A percentile compares a stretch with the other conserved stretches of the same genome.
phyloP scores from a whole-genome alignment of 192 early-diverging fungal species.

The Rhizophagus sp. region DNA sequence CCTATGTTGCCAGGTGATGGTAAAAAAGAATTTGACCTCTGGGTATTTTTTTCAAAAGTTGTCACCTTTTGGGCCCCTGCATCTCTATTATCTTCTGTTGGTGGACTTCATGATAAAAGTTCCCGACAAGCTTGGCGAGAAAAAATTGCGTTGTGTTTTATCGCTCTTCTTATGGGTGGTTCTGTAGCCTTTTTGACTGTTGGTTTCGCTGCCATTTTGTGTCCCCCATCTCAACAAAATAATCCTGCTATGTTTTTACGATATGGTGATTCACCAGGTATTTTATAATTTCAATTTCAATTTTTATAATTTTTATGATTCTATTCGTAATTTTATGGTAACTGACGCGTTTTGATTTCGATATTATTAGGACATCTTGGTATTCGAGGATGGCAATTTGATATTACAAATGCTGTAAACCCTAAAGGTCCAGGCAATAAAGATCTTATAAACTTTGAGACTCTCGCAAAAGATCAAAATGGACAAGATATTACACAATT shows the following conservation, averaged over 20 bases:
- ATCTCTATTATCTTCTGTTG: constrained; percentile 53
- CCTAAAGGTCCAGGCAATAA: neutral
- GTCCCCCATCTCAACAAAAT: constrained; percentile 33
- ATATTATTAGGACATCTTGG: constrained; percentile 18
- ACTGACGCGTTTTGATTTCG: neutral
- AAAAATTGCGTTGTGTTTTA: constrained; percentile 66
- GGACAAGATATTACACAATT: constrained; percentile 59
- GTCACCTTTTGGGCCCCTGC: constrained; percentile 64
- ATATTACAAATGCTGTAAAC: neutral
- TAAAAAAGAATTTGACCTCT: constrained; percentile 41
- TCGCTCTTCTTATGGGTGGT: constrained; percentile 69
- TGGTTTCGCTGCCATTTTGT: constrained; percentile 47
- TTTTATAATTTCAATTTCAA: neutral
- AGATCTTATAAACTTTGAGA: neutral
- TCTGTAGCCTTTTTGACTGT: constrained; percentile 75
- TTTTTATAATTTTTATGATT: neutral
- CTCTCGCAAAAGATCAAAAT: constrained; percentile 30
- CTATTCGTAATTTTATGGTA: neutral
- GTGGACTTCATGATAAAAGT: constrained; percentile 51
- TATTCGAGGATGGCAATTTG: constrained; percentile 23
- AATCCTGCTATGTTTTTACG: constrained; percentile 38
- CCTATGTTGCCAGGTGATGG: constrained; percentile 65
- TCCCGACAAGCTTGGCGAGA: constrained; percentile 73
- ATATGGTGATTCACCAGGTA: constrained; percentile 32
- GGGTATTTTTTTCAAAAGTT: constrained; percentile 62